These are phyloP conservation scores for Scutellaria barbata DNA, from an alignment of 257 asterid genomes.

Conservation along the genomic window DNA sequence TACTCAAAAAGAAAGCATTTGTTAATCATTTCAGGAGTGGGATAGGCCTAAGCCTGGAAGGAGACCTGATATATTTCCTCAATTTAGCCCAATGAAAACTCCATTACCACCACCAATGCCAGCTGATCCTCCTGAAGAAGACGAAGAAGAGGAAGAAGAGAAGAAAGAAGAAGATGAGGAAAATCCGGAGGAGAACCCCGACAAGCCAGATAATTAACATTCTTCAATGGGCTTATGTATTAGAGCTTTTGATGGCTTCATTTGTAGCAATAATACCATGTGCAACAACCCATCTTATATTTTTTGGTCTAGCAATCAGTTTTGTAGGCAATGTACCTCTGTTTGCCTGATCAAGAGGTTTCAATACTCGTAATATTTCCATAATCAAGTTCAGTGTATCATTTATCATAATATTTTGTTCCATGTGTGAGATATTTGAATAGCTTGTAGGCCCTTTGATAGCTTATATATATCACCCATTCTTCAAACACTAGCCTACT, in stretches of 20 bases:
- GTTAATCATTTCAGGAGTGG: slow-evolving; percentile 58
- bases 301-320: too few species aligned
- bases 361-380: neutral
- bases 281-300: too few species aligned
- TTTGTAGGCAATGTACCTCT: neutral
- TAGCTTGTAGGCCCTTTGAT: too few species aligned
- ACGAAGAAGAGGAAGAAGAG: slow-evolving; percentile 73
- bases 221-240: neutral
- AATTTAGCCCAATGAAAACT: slow-evolving; percentile 88
- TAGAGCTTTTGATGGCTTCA: neutral
- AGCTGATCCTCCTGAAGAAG: slow-evolving; percentile 68
- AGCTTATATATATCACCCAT: too few species aligned
- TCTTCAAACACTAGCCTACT: too few species aligned
- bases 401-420: neutral
- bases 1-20: neutral
- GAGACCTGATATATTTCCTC: slow-evolving; percentile 77
- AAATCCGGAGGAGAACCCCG: slow-evolving; percentile 53
- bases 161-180: slow-evolving; percentile 63
- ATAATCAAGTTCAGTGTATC: neutral
- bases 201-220: slow-evolving; percentile 33
- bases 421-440: too few species aligned
- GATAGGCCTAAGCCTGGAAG: slow-evolving; percentile 71
- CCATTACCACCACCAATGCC: slow-evolving; percentile 82
- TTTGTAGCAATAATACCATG: neutral
- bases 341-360: neutral